phyloP scores from a whole-genome alignment of 2,329 filamentous ascomycete species.

The Phialophora chinensis region DNA sequence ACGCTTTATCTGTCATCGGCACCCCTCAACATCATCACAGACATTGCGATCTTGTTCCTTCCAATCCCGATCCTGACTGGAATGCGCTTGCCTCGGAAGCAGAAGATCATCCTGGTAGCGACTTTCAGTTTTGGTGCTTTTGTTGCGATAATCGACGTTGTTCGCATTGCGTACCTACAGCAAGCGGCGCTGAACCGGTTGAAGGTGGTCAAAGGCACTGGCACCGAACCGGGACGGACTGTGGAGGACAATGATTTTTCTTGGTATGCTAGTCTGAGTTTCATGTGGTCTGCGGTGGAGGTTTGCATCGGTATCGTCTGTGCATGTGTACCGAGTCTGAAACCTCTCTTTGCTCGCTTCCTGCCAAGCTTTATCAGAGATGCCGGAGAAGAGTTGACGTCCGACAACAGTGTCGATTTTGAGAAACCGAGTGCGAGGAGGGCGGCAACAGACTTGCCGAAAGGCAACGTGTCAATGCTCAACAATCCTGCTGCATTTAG shows the following conservation, averaged over 20 bases:
- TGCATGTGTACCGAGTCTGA: constrained; percentile 89
- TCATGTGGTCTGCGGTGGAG: constrained; percentile 94
- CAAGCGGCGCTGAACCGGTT: constrained; percentile 63
- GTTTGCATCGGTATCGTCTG: constrained; percentile 90
- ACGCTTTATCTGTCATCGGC: constrained; percentile 74
- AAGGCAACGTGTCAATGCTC: constrained; percentile 33
- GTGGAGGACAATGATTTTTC: constrained; percentile 56
- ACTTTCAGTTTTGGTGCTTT: constrained; percentile 89
- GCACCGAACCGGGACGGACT: constrained; percentile 32
- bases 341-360: constrained; percentile 75
- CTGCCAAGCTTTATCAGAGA: constrained; percentile 64
- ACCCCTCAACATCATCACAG: constrained; percentile 89
- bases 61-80: constrained; percentile 86
- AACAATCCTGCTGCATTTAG: constrained; percentile 40
- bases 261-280: constrained; percentile 80
- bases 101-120: constrained; percentile 84
- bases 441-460: constrained; percentile 6
- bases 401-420: constrained; percentile 28
- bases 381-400: constrained; percentile 41
- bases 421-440: constrained; percentile 31
- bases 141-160: constrained; percentile 83
- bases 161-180: constrained; percentile 89
- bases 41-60: constrained; percentile 83
- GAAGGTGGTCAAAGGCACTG: constrained; percentile 47
- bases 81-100: constrained; percentile 81